phyloP scores from a whole-genome alignment of 257 asterid species.

The Knoxia roxburghii region DNA sequence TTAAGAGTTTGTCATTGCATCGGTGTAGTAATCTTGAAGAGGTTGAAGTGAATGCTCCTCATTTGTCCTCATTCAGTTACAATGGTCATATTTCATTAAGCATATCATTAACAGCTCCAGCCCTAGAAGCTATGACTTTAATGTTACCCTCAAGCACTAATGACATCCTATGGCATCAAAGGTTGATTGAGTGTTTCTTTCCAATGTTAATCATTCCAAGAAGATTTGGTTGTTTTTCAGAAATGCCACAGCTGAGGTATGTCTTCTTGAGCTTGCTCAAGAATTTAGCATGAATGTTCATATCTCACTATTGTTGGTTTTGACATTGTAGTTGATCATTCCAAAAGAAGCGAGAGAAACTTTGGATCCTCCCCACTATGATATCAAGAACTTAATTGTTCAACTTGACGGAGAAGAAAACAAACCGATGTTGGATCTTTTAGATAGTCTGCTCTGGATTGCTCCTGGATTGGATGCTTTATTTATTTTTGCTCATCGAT shows the following conservation, averaged over 20 bases:
- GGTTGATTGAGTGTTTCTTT: constrained; percentile 8
- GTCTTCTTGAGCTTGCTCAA: background rate
- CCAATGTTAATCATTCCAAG: constrained; percentile 12
- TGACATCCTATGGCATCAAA: background rate
- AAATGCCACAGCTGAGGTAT: background rate
- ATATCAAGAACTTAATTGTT: background rate
- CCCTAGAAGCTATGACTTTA: background rate
- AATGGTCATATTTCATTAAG: background rate
- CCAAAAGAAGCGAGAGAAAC: background rate
- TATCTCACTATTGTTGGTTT: background rate
- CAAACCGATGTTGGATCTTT: background rate
- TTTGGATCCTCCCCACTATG: background rate
- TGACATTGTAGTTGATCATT: background rate
- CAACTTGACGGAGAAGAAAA: background rate
- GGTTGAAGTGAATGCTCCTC: constrained; percentile 3
- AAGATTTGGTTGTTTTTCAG: background rate
- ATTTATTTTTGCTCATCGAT: background rate
- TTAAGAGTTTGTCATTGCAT: background rate
- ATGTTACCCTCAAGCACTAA: background rate
- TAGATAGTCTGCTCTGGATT: constrained; percentile 15
- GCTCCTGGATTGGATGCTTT: constrained; percentile 8
- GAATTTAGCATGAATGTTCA: too few relatives aligned
- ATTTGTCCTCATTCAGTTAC: background rate
- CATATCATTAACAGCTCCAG: background rate
- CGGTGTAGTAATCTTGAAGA: background rate